Evolutionary conservation across 2,329 filamentous ascomycete genomes (phyloP), one percentile per base, ranked within the genome.

Genomic region (Calonectria leucothoes): DNA sequence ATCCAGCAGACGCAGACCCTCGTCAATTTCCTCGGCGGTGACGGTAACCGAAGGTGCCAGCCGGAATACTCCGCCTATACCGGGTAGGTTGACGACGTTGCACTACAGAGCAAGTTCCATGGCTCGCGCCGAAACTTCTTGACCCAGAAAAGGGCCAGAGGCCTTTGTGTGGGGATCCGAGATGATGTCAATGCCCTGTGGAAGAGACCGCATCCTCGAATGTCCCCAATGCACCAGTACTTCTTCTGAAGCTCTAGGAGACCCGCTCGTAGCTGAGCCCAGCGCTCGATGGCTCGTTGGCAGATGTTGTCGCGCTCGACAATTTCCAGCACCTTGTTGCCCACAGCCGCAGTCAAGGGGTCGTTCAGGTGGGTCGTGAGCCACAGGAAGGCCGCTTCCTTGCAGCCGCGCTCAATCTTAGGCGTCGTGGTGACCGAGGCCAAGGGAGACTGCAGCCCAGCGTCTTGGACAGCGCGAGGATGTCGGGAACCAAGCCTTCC

Each of bases 301-400:
- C 85, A 85, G 3, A 90, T 80, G 20, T 84, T 80, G 74, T 91
- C 89, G 5, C 88, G 82, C 39, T 86, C 82, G 4, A 90, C 87
- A 23, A 91, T 88, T 75, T 90, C 88, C 2, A 91, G 84, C 10
- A 90, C 89, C 76, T 90, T 90, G 68, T 87, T 84, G 0, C 89
- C 89, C 4, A 91, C 88, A 0, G 89, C 87, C 0, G 89, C 87
- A 0, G 88, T 85, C 5, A 91, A 78, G 0, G 89, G 89, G 63
- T 91, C 89, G 76, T 90, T 90, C 25, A 89, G 80, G 73, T 91
- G 89, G 0, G 89, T 91, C 0, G 89, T 90, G 45, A 88, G 83
- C 82, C 86, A 89, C 1, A 88, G 80, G 74, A 87, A 90, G 2
- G 83, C 85, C 0, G 83, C 82, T 12, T 88, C 84, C n/a, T 81